A percentile compares a stretch with the other conserved stretches of the same genome.
These are phyloP conservation scores for Pterocarpus santalinus DNA, from an alignment of 306 rosid species.

Conservation along the genomic window DNA sequence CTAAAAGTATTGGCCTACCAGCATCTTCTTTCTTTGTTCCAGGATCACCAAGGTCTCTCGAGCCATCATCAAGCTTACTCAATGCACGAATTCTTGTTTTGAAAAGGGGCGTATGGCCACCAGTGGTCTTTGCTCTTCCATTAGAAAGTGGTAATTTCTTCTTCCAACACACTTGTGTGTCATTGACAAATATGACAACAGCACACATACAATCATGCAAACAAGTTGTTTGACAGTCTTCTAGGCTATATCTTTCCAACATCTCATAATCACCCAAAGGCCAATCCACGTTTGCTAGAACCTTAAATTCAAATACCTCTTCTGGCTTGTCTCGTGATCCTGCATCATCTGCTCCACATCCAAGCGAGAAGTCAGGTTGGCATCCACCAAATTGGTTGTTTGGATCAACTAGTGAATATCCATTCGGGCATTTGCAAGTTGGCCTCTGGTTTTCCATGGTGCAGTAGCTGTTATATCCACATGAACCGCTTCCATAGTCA, in stretches of 20 bases:
- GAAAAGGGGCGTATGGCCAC: background rate
- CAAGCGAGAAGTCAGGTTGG: conserved; percentile 44
- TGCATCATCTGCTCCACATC: conserved; percentile 49
- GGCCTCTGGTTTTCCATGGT: conserved; percentile 48
- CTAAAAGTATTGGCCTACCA: conserved; percentile 28
- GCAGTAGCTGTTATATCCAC: conserved; percentile 60
- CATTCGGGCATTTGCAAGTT: conserved; percentile 48
- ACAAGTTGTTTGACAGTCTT: conserved; percentile 47
- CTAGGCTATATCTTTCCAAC: conserved; percentile 17
- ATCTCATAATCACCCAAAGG: conserved; percentile 48
- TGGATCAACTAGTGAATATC: conserved; percentile 51
- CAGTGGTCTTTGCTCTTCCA: conserved; percentile 47
- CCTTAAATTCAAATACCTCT: conserved; percentile 31
- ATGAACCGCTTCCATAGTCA: conserved; percentile 44
- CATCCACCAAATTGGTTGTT: conserved; percentile 54
- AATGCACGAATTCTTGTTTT: conserved; percentile 37
- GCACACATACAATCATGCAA: conserved; percentile 54
- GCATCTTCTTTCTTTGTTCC: background rate
- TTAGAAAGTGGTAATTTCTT: conserved; percentile 51
- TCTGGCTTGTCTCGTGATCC: conserved; percentile 1
- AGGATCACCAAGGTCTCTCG: background rate
- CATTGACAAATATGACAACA: conserved; percentile 24
- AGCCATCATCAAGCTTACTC: no score
- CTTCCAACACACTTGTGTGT: conserved; percentile 46
- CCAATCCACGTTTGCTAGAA: conserved; percentile 42